Evolutionary conservation across 352 stramenopile species (phyloP).

Genomic region (Phytophthora megakarya): DNA sequence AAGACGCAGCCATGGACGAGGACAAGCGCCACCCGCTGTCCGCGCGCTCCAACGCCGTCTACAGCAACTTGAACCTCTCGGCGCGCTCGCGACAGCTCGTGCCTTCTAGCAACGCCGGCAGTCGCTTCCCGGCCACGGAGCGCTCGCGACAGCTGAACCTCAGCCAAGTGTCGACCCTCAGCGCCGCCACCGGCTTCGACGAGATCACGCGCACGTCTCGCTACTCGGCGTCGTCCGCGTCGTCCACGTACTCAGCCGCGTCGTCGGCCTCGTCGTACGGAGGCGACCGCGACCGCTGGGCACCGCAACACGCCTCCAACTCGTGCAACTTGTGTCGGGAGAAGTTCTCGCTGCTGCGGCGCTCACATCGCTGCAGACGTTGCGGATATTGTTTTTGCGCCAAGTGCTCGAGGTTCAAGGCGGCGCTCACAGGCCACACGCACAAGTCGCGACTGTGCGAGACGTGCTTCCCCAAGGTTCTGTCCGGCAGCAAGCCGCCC

Average conservation of each 20-base stretch:
- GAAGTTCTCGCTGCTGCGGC: slow-evolving; percentile 82
- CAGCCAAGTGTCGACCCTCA: slow-evolving; percentile 44
- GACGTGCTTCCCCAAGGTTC: slow-evolving; percentile 84
- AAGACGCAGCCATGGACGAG: slow-evolving; percentile 51
- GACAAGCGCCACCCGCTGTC: slow-evolving; percentile 40
- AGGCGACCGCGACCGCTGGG: slow-evolving; percentile 66
- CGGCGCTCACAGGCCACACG: slow-evolving; percentile 74
- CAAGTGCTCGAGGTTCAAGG: slow-evolving; percentile 83
- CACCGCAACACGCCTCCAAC: slow-evolving; percentile 71
- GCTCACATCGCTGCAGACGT: slow-evolving; percentile 78
- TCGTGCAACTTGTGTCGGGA: slow-evolving; percentile 79
- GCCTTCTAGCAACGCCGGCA: slow-evolving; percentile 4
- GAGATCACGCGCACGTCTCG: slow-evolving; percentile 58
- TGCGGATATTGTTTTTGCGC: slow-evolving; percentile 85
- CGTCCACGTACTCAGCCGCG: slow-evolving; percentile 44
- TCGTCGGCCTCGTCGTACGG: slow-evolving; percentile 38
- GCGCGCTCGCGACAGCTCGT: slow-evolving; percentile 20
- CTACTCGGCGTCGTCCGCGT: slow-evolving; percentile 46
- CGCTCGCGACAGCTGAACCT: slow-evolving; percentile 56
- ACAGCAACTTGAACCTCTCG: slow-evolving; percentile 40
- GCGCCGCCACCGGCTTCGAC: slow-evolving; percentile 43
- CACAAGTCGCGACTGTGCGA: slow-evolving; percentile 88
- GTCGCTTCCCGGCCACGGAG: slow-evolving; percentile 36
- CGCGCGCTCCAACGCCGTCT: slow-evolving; percentile 28
- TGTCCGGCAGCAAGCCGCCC: slow-evolving; percentile 69